Conservation (phyloP, 441 rosid species). For the Gossypium laxum region DNA sequence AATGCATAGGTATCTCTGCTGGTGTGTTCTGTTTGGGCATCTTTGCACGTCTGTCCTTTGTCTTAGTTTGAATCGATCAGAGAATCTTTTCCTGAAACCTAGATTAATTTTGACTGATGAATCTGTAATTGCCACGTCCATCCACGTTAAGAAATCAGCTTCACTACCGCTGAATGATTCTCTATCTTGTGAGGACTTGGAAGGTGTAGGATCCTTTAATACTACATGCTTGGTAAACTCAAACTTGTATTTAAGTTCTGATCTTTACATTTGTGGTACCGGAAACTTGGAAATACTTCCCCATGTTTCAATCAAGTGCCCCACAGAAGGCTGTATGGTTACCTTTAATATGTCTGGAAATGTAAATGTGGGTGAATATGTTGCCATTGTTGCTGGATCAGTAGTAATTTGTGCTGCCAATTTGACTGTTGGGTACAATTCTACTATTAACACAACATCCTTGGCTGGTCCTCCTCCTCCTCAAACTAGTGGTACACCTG, state of each 20-base stretch:
- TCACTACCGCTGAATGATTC: constrained; percentile 17
- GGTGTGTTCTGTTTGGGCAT: constrained; percentile 39
- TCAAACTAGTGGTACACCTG: constrained; percentile 94
- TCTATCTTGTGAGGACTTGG: constrained; percentile 61
- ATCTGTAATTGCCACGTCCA: constrained; percentile 21
- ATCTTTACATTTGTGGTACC: constrained; percentile 49
- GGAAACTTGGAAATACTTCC: constrained; percentile 78
- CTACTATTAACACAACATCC: constrained; percentile 66
- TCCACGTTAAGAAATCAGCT: constrained; percentile 17
- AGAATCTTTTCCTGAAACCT: constrained; percentile 20
- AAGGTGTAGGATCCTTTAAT: constrained; percentile 81
- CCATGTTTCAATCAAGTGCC: constrained; percentile 61
- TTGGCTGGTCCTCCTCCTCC: constrained; percentile 84
- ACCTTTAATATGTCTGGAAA: constrained; percentile 65
- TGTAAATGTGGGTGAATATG: constrained; percentile 62
- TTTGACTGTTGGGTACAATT: constrained; percentile 47
- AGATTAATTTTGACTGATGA: constrained; percentile 24
- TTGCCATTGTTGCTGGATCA: constrained; percentile 58
- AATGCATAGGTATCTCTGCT: constrained; percentile 36
- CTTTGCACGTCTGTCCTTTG: constrained; percentile 26
- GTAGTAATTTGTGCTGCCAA: constrained; percentile 55
- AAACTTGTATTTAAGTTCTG: constrained; percentile 50
- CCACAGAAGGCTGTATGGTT: constrained; percentile 55
- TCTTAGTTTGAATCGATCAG: constrained; percentile 27
- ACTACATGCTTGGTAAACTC: constrained; percentile 77